phyloP scores from a whole-genome alignment of 2,329 filamentous ascomycete genomes.

The Alternaria dauci region DNA sequence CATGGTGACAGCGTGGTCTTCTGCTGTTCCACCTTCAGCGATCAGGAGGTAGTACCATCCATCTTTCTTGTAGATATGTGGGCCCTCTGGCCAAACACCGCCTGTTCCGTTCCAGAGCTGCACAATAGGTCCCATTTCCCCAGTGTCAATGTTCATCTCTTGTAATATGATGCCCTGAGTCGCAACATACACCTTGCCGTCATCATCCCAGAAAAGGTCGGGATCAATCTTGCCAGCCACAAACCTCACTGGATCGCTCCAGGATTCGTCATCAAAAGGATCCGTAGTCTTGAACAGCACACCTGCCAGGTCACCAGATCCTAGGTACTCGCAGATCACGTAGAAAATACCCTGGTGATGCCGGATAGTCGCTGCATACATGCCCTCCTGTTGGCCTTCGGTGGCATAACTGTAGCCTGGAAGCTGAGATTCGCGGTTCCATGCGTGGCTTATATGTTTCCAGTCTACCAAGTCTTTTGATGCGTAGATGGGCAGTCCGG shows the following conservation, averaged over 20 bases:
- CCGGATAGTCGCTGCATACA: slow-evolving; percentile 34
- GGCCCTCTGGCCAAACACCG: slow-evolving; percentile 42
- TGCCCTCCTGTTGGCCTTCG: slow-evolving; percentile 20
- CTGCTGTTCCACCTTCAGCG: slow-evolving; percentile 48
- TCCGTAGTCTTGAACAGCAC: slow-evolving; percentile 28
- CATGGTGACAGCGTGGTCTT: slow-evolving; percentile 47
- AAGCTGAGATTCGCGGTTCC: slow-evolving; percentile 29
- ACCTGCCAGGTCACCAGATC: background rate
- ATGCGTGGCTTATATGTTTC: slow-evolving; percentile 26
- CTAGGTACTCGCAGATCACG: slow-evolving; percentile 28
- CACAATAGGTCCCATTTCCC: slow-evolving; percentile 36
- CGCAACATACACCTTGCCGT: slow-evolving; percentile 61
- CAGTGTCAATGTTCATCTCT: slow-evolving; percentile 47
- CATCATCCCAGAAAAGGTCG: slow-evolving; percentile 64
- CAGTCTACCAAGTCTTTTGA: slow-evolving; percentile 55
- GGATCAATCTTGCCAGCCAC: slow-evolving; percentile 55
- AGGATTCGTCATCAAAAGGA: slow-evolving; percentile 23
- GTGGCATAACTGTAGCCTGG: slow-evolving; percentile 24
- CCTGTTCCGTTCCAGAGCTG: slow-evolving; percentile 32
- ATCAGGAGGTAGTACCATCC: slow-evolving; percentile 45
- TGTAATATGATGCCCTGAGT: slow-evolving; percentile 27
- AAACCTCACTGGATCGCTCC: slow-evolving; percentile 34
- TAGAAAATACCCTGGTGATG: slow-evolving; percentile 36
- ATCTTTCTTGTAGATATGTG: slow-evolving; percentile 51
- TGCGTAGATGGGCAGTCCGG: slow-evolving; percentile 61